A percentile compares a stretch with the other conserved stretches of the same genome.
Evolutionary conservation across 768 basidiomycete species (phyloP).

Genomic region (Amanita muscaria): DNA sequence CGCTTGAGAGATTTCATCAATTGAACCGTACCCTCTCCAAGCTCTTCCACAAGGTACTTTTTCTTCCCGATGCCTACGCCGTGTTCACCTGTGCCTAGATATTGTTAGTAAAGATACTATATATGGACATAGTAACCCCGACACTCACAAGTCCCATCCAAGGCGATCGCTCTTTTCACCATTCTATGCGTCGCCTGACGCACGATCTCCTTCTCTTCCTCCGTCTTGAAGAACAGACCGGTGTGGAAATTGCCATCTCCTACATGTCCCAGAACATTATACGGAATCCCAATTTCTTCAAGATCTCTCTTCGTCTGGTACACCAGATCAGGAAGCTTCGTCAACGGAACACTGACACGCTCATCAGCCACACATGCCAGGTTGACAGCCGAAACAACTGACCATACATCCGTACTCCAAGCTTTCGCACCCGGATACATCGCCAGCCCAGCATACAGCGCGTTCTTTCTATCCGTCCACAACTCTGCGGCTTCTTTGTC

Average conservation of each 20-base stretch:
- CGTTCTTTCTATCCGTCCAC: constrained; percentile 73
- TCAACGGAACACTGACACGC: constrained; percentile 61
- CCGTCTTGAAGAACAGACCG: constrained; percentile 46
- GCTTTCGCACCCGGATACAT: constrained; percentile 46
- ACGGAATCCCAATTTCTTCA: constrained; percentile 40
- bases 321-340: constrained; percentile 54
- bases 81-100: constrained; percentile 69
- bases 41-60: constrained; percentile 70
- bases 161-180: constrained; percentile 56
- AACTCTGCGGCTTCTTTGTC: constrained; percentile 60
- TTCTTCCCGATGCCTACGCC: constrained; percentile 84
- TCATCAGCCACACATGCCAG: no score
- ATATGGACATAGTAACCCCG: no score
- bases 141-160: constrained; percentile 65
- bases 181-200: constrained; percentile 46
- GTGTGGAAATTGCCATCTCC: constrained; percentile 57
- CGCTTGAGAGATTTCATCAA: constrained; percentile 80
- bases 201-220: constrained; percentile 39
- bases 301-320: constrained; percentile 69
- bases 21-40: constrained; percentile 74
- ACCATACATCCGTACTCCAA: constrained; percentile 78
- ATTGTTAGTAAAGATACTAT: not conserved
- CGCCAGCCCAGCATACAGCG: constrained; percentile 46
- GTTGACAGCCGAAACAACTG: no score
- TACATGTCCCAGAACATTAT: constrained; percentile 67